Evolutionary conservation across 2,329 filamentous ascomycete species (phyloP), one percentile per base, ranked within the genome.

Genomic region (Hymenoscyphus fraxineus): DNA sequence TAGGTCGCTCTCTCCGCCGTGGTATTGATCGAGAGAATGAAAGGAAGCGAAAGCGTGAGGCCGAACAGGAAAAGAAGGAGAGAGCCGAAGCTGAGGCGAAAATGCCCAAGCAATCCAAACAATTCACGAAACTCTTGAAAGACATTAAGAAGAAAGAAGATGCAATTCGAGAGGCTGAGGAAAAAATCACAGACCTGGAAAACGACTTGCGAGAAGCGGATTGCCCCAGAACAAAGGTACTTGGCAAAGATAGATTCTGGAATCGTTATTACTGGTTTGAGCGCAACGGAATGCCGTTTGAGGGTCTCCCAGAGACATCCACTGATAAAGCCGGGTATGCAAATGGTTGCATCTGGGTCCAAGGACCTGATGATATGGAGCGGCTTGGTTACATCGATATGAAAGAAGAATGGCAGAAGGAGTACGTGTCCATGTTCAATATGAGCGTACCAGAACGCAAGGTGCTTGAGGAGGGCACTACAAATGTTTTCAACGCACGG

Each of bases 261-360:
- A 98, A 99, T 77, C 87, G 94, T 62, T 99, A 98, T 78, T 98
- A 96, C 81, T 99, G 95, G 94, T 97, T 98, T 76, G 95, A 99
- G 78, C 89, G 94, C 67, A 99, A 98, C 73, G 95, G 93, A 31
- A 98, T 98, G 93, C 95, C 95, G 0, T 97, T 94, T 73, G 92
- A 85, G 39, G 95, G 95, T 4, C 82, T 97, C 63, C 93, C 93
- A 0, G 86, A 85, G 68, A 96, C 92, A 76, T 97, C 93, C 16
- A 98, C 94, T 1, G 90, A 92, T 0, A 83, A 88, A 57, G 93
- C 94, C 27, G 88, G 86, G 9, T 99, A 98, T 74, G 93, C 94
- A 51, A 99, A 98, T 75, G 95, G 92, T 9, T 91, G 94, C 65
- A 84, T 99, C 64, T 99, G 95, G 95, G 88, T 99, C 15, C 95